Evolutionary conservation across 2,329 filamentous ascomycete species (phyloP).

Genomic region (Ceratocystis destructans): DNA sequence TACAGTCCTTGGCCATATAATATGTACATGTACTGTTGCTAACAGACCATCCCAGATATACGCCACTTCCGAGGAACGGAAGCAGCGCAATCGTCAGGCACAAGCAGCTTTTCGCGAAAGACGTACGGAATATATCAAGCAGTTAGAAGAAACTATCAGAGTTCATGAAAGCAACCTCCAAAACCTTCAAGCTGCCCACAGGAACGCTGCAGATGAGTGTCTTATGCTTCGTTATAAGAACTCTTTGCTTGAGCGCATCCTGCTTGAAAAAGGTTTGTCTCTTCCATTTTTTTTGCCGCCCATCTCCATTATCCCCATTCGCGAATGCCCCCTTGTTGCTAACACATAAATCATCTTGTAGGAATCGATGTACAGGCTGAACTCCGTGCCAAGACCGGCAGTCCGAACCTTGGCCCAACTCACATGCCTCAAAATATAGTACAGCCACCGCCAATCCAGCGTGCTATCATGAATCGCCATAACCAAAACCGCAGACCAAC

Average conservation of each 20-base stretch:
- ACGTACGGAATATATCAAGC: conserved; percentile 97
- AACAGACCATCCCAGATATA: conserved; percentile 55
- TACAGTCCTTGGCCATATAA: background rate
- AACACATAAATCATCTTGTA: conserved; percentile 26
- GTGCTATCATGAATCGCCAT: conserved; percentile 68
- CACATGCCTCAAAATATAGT: conserved; percentile 54
- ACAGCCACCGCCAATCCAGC: conserved; percentile 63
- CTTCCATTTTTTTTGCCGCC: no score
- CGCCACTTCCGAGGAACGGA: conserved; percentile 94
- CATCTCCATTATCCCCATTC: background rate
- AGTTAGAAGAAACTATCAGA: conserved; percentile 92
- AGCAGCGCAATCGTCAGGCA: conserved; percentile 92
- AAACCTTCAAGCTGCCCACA: conserved; percentile 84
- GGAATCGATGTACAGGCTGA: conserved; percentile 96
- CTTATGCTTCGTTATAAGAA: conserved; percentile 98
- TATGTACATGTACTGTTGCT: background rate
- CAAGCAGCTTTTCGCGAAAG: conserved; percentile 95
- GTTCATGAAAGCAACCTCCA: conserved; percentile 91
- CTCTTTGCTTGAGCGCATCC: conserved; percentile 83
- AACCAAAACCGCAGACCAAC: conserved; percentile 59
- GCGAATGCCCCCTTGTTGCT: conserved; percentile 3
- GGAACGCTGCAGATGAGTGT: conserved; percentile 89
- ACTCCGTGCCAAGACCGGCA: conserved; percentile 80
- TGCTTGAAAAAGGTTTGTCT: conserved; percentile 83
- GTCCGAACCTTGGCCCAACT: conserved; percentile 61